These are phyloP conservation scores for Metschnikowia reukaufii DNA, from an alignment of 805 yeast genomes.

Conservation along the genomic window DNA sequence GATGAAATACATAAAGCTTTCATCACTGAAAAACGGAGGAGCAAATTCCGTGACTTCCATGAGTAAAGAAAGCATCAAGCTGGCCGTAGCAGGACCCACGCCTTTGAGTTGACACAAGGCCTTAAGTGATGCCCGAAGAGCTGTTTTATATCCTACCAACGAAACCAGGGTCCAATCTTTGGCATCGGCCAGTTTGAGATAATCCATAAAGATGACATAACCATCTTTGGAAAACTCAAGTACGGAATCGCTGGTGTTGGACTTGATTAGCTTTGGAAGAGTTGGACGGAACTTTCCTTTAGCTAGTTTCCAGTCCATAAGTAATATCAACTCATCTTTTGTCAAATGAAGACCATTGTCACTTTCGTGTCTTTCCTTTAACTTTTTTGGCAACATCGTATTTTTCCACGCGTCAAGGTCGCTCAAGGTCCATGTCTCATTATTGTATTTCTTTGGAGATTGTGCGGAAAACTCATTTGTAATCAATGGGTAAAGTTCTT, in stretches of 20 bases:
- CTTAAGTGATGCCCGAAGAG: conserved; percentile 28
- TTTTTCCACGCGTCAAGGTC: conserved; percentile 43
- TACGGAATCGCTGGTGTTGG: conserved; percentile 36
- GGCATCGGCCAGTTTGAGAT: conserved; percentile 1
- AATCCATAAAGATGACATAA: conserved; percentile 13
- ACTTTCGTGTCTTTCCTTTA: conserved; percentile 25
- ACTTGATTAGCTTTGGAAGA: conserved; percentile 40
- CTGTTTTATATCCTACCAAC: conserved; percentile 18
- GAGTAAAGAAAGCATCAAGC: conserved; percentile 40
- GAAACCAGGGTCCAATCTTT: conserved; percentile 11
- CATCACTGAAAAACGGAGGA: conserved; percentile 52
- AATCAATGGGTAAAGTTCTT: conserved; percentile 26
- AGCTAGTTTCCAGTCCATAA: conserved; percentile 52
- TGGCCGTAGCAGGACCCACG: conserved; percentile 53
- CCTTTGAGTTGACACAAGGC: conserved; percentile 40
- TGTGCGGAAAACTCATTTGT: conserved; percentile 30
- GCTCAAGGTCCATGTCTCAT: conserved; percentile 27
- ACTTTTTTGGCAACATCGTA: conserved; percentile 26
- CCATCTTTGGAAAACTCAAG: conserved; percentile 31
- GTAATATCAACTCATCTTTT: conserved; percentile 38
- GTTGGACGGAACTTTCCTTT: conserved; percentile 45
- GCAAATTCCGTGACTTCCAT: conserved; percentile 23
- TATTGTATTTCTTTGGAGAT: conserved; percentile 25
- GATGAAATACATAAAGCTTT: conserved; percentile 40
- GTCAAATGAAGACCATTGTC: conserved; percentile 26